phyloP scores from a whole-genome alignment of 768 basidiomycete species.

The Hericium alpestre region DNA sequence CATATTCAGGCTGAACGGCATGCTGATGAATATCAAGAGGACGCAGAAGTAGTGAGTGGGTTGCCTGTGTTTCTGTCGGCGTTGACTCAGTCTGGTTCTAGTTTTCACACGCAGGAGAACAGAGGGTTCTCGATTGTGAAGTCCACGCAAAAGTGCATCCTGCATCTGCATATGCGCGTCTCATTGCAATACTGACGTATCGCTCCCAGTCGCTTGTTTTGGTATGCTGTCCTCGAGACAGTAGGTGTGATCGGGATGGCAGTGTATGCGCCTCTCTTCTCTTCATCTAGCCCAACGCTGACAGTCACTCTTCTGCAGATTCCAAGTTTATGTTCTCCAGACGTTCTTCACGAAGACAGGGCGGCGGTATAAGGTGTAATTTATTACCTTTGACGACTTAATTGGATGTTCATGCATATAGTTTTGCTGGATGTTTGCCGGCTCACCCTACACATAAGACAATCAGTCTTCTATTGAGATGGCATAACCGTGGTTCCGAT shows the following conservation, averaged over 20 bases:
- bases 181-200: constrained; percentile 4
- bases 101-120: constrained; percentile 91
- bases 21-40: constrained; percentile 82
- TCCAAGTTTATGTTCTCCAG: constrained; percentile 87
- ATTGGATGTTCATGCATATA: background rate
- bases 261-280: constrained; percentile 41
- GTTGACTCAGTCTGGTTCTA: constrained; percentile 20
- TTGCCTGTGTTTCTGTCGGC: background rate
- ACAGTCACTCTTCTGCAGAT: constrained; percentile 28
- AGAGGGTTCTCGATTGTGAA: constrained; percentile 89
- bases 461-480: too few relatives aligned
- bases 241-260: constrained; percentile 78
- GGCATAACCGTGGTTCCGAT: too few relatives aligned
- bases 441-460: too few relatives aligned
- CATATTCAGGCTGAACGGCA: constrained; percentile 79
- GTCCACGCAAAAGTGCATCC: constrained; percentile 71
- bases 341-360: constrained; percentile 96
- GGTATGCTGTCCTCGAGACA: constrained; percentile 83
- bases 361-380: constrained; percentile 77
- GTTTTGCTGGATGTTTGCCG: too few relatives aligned
- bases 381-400: background rate
- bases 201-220: constrained; percentile 67
- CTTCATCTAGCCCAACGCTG: constrained; percentile 2
- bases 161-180: background rate
- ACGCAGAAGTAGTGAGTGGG: constrained; percentile 86